Evolutionary conservation across 2,329 filamentous ascomycete genomes (phyloP).

Genomic region (Cercospora zeina): DNA sequence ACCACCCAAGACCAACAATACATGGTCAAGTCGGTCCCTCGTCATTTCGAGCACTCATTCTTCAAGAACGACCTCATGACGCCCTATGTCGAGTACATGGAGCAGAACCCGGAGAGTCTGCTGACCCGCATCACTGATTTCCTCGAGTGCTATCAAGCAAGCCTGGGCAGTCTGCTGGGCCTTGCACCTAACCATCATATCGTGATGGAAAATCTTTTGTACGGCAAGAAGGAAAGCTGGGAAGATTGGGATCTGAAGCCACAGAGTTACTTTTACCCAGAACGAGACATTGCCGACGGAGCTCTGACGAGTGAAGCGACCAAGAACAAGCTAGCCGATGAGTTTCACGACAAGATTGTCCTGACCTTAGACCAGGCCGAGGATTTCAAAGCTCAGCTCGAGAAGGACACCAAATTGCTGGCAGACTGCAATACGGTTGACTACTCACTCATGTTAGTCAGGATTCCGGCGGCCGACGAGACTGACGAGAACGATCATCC

Average conservation of each 20-base stretch:
- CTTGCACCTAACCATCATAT: conserved; percentile 69
- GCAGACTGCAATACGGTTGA: conserved; percentile 67
- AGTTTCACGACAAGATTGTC: conserved; percentile 65
- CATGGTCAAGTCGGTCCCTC: conserved; percentile 69
- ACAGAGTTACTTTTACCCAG: conserved; percentile 72
- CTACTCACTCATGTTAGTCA: conserved; percentile 72
- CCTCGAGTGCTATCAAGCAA: conserved; percentile 56
- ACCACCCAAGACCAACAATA: conserved; percentile 65
- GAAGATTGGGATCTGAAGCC: conserved; percentile 75
- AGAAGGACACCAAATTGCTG: conserved; percentile 64
- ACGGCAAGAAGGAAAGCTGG: conserved; percentile 62
- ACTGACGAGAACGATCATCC: conserved; percentile 15
- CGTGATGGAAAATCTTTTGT: conserved; percentile 74
- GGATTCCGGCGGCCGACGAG: conserved; percentile 47
- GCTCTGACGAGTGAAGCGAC: conserved; percentile 63
- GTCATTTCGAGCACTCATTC: conserved; percentile 69
- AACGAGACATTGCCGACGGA: conserved; percentile 68
- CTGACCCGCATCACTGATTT: conserved; percentile 73
- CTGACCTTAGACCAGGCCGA: conserved; percentile 58
- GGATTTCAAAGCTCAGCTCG: conserved; percentile 57
- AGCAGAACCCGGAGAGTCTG: conserved; percentile 58
- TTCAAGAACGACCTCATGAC: conserved; percentile 66
- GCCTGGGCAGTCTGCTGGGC: conserved; percentile 61
- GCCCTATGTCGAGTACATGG: conserved; percentile 66
- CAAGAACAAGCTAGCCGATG: conserved; percentile 65